Conservation (phyloP, 129 eudicot genomes). For the Smallanthus sonchifolius region DNA sequence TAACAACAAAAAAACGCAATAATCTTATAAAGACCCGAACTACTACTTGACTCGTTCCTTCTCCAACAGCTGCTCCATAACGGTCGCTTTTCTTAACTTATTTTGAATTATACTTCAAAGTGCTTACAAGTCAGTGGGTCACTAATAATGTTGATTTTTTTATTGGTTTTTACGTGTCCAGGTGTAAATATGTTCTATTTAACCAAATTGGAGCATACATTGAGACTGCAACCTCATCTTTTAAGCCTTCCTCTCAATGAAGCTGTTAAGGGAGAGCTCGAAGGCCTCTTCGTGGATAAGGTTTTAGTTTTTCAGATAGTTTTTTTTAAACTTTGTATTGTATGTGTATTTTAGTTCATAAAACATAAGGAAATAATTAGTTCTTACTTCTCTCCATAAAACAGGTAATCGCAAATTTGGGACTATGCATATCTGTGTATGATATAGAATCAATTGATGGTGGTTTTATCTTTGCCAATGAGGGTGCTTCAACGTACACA, state of each 20-base stretch:
- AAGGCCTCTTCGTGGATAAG: constrained; percentile 80
- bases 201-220: constrained; percentile 70
- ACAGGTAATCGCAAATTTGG: constrained; percentile 68
- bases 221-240: constrained; percentile 62
- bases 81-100: too few relatives aligned
- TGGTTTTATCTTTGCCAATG: constrained; percentile 67
- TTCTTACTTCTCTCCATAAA: neutral
- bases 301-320: constrained; percentile 17
- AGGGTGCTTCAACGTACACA: constrained; percentile 84
- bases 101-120: too few relatives aligned
- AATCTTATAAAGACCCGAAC: too few relatives aligned
- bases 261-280: constrained; percentile 67
- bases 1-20: too few relatives aligned
- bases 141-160: neutral
- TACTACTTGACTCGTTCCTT: too few relatives aligned
- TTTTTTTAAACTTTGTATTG: neutral
- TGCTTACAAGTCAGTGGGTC: neutral
- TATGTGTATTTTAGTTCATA: neutral
- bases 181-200: constrained; percentile 51
- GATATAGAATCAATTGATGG: constrained; percentile 70
- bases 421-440: constrained; percentile 70
- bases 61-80: too few relatives aligned
- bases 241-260: constrained; percentile 65
- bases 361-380: neutral
- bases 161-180: neutral